phyloP scores from a whole-genome alignment of 768 basidiomycete genomes.

The Lyophyllum decastes region DNA sequence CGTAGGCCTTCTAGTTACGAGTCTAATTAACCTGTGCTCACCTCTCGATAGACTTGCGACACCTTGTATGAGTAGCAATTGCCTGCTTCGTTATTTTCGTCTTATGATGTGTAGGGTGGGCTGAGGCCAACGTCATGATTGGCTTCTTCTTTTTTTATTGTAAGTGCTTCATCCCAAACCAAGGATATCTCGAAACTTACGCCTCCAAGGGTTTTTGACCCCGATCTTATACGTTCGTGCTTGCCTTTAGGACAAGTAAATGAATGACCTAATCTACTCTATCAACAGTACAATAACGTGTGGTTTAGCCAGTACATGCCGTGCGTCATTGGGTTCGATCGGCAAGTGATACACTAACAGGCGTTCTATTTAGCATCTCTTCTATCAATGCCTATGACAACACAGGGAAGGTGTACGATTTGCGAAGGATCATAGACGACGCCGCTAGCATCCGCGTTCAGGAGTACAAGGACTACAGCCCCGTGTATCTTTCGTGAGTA shows the following conservation, averaged over 20 bases:
- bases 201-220: slow-evolving; percentile 44
- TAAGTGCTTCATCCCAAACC: slow-evolving; percentile 23
- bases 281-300: slow-evolving; percentile 47
- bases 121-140: slow-evolving; percentile 65
- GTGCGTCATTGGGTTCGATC: slow-evolving; percentile 30
- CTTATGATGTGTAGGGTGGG: slow-evolving; percentile 57
- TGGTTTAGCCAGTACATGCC: slow-evolving; percentile 63
- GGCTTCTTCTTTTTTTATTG: slow-evolving; percentile 71
- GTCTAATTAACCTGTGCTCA: slow-evolving; percentile 6
- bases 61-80: slow-evolving; percentile 37
- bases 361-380: slow-evolving; percentile 33
- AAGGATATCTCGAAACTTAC: neutral
- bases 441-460: slow-evolving; percentile 40
- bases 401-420: slow-evolving; percentile 46
- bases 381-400: slow-evolving; percentile 62
- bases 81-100: neutral
- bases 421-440: slow-evolving; percentile 40
- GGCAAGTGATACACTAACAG: slow-evolving; percentile 5
- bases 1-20: slow-evolving; percentile 36
- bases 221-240: slow-evolving; percentile 46
- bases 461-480: slow-evolving; percentile 50
- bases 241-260: neutral
- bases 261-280: slow-evolving; percentile 12
- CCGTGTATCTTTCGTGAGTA: slow-evolving; percentile 46
- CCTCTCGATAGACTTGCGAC: slow-evolving; percentile 41